These are phyloP conservation scores for Populus euphratica DNA, from an alignment of 345 rosid genomes.

Conservation along the genomic window DNA sequence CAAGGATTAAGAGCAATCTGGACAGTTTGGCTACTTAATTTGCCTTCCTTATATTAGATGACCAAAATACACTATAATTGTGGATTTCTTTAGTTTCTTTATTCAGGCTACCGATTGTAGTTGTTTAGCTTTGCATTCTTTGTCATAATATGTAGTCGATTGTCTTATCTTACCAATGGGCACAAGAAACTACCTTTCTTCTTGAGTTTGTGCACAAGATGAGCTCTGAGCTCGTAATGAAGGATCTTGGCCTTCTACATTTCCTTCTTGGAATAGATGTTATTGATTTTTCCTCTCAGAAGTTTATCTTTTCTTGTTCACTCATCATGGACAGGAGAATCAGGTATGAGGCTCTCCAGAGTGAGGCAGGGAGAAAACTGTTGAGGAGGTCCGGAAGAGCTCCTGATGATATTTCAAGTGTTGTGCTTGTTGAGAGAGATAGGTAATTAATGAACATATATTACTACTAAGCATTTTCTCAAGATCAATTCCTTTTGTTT, in stretches of 20 bases:
- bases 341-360: constrained; percentile 85
- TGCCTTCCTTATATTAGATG: no score
- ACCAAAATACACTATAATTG: no score
- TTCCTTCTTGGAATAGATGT: no score
- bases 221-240: no score
- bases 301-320: background rate
- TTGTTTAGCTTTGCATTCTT: background rate
- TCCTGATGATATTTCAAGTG: constrained; percentile 93
- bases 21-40: background rate
- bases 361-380: constrained; percentile 73
- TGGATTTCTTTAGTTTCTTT: background rate
- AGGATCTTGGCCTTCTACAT: no score
- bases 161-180: background rate
- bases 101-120: background rate
- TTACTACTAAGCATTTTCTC: background rate
- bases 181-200: no score
- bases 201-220: no score
- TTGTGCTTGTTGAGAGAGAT: constrained; percentile 73
- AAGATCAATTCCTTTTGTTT: no score
- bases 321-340: constrained; percentile 46
- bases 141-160: no score
- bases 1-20: background rate
- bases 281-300: no score
- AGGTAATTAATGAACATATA: constrained; percentile 35
- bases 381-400: constrained; percentile 84